Percentiles rank a stretch among this genome's conserved stretches.
phyloP scores from a whole-genome alignment of 2,329 filamentous ascomycete genomes.

The Shiraia sp. region DNA sequence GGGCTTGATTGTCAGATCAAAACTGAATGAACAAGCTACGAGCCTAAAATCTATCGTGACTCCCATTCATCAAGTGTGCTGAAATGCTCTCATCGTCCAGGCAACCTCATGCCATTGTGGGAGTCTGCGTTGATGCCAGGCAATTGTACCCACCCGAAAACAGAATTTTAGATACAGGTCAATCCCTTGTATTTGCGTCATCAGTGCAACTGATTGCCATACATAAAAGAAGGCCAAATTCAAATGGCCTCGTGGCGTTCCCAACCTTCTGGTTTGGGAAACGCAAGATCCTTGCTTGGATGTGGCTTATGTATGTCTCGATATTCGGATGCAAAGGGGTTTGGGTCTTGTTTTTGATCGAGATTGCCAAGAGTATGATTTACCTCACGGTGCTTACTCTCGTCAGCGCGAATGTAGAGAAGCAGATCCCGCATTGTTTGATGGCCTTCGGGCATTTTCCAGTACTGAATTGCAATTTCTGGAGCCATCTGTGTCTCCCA shows the following conservation, averaged over 20 bases:
- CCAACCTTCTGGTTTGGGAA: constrained; percentile 73
- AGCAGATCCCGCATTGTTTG: constrained; percentile 85
- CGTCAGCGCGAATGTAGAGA: constrained; percentile 64
- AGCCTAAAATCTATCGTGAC: too few species aligned
- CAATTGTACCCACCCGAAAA: too few species aligned
- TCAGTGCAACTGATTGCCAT: too few species aligned
- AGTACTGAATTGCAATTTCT: constrained; percentile 88
- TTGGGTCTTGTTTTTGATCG: constrained; percentile 82
- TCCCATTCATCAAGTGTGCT: too few species aligned
- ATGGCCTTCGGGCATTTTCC: constrained; percentile 86
- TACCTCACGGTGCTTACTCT: constrained; percentile 75
- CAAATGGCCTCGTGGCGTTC: constrained; percentile 69
- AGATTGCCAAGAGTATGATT: constrained; percentile 94
- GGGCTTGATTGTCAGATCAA: too few species aligned
- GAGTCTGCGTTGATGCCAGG: too few species aligned
- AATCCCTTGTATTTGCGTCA: too few species aligned
- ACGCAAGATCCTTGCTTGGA: constrained; percentile 68
- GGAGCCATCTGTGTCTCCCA: constrained; percentile 82
- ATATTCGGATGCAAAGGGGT: constrained; percentile 86
- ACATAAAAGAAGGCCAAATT: neutral
- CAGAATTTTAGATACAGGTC: too few species aligned
- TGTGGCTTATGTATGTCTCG: constrained; percentile 69
- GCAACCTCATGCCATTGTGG: too few species aligned
- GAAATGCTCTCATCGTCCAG: too few species aligned
- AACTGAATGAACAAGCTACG: too few species aligned